Base-by-base conservation (phyloP, 1,284 basidiomycete genomes). In the Omphalotus olearius region DNA sequence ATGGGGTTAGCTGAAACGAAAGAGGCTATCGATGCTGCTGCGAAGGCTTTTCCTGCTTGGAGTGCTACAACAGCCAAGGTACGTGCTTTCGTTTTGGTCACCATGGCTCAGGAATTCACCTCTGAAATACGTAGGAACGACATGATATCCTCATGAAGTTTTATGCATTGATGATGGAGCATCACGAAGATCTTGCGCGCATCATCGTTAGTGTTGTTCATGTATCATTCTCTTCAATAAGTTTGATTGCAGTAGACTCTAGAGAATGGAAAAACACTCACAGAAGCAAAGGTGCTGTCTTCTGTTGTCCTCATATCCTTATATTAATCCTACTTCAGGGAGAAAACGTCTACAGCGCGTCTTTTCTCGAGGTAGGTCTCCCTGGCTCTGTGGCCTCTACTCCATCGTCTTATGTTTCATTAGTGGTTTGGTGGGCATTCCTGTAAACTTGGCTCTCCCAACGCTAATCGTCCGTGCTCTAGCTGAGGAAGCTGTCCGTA, bases 211-310 rank as follows among this genome's bases (percentile, higher is more conserved):
- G 83, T 69, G 37, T 4, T 45, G 47, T 40, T 18, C 36, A 43
- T n/a, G 23, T 16, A 20, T 50, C 30, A 3, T 41, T 50, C 51
- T 57, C 59, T 62, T 61, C 56, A 61, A n/a, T 60, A 64, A 14
- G 37, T 51, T 37, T 57, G 50, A 56, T 60, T 57, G 53, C 14
- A 38, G 50, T 59, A 93, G 88, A 93, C 91, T 4, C 72, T 91
- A 56, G 94, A 98, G 71, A 98, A 98, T 61, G 94, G 94, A 36
- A 98, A 98, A 73, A 78, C 91, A 3, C 72, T 95, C 47, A 70
- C 74, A 0, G 93, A 97, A 60, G 90, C 82, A 18, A 88, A 88
- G 75, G 88, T 85, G 56, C 17, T 26, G 17, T 39, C 26, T 28
- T 47, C 10, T 44, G 47, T 18, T 28, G 10, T 28, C 2, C 30